A percentile compares a stretch with the other conserved stretches of the same genome.
Conservation (phyloP, 2,329 filamentous ascomycete species). For the Gnomoniopsis smithogilvyi region DNA sequence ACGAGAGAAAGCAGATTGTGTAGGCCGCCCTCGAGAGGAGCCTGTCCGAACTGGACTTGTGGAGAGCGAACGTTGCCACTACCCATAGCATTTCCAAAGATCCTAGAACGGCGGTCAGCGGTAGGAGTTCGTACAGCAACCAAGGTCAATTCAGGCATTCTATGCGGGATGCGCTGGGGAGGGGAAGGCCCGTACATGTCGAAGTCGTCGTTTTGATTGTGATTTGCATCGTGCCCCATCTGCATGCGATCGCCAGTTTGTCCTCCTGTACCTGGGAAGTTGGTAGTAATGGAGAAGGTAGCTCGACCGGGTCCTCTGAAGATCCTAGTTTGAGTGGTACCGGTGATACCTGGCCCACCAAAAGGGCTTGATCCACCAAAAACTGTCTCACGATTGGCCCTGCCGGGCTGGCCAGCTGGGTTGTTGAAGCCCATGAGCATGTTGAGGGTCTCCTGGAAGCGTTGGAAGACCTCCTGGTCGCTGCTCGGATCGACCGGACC, state of each 20-base stretch:
- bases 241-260: not conserved
- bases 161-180: not conserved
- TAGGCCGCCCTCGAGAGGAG: conserved; percentile 37
- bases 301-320: conserved; percentile 7
- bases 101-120: conserved; percentile 37
- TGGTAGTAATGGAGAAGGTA: conserved; percentile 17
- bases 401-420: conserved; percentile 12
- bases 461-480: conserved; percentile 35
- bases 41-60: conserved; percentile 20
- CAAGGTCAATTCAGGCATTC: conserved; percentile 17
- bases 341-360: not conserved
- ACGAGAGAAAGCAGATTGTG: conserved; percentile 51
- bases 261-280: conserved; percentile 1
- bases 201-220: conserved; percentile 47
- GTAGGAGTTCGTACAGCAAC: conserved; percentile 12
- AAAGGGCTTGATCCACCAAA: not conserved
- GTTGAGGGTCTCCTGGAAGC: conserved; percentile 34
- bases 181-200: conserved; percentile 40
- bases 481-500: conserved; percentile 23
- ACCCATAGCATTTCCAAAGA: conserved; percentile 45
- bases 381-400: conserved; percentile 2
- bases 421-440: conserved; percentile 39
- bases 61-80: conserved; percentile 26
- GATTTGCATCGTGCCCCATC: conserved; percentile 43
- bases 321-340: conserved; percentile 7